Base-by-base conservation (phyloP, 2,329 filamentous ascomycete species). In the Colletotrichum noveboracense region DNA sequence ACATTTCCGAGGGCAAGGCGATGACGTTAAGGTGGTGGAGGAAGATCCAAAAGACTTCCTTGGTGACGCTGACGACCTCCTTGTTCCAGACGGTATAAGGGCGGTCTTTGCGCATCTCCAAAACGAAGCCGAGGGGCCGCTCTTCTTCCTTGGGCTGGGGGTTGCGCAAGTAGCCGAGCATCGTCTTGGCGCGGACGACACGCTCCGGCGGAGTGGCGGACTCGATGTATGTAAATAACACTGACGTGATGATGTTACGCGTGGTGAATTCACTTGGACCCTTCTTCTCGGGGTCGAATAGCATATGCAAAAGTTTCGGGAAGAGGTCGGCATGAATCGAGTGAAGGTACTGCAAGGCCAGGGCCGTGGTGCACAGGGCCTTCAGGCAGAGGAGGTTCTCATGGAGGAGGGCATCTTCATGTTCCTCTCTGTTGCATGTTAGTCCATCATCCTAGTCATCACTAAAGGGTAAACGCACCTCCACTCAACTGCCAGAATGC, bases 1-100 rank as follows among this genome's bases (percentile, higher is more conserved):
- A 83, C 79, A 85, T 84, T 60, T 88, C 86, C 38, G 85, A 81
- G 3, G 93, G 91, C 38, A 94, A 84, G 26, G 95, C 90, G 48
- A 98, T 91, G 61, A 98, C 93, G 80, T 98, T 98, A 74, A 98
- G 89, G 79, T 98, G 94, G 85, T 98, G 96, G 70, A 98, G 89
- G 86, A 98, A 99, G 82, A 98, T 98, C 96, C 96, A 99, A 83
- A 99, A 99, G 32, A 98, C 96, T 84, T 99, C 96, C 84, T 98
- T 98, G 56, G 96, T 98, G 64, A 98, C 96, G 80, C 94, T 96
- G 75, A 93, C 93, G 21, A 96, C 92, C 85, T 99, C 97, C 84
- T 96, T 97, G 85, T 94, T 95, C 96, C 96, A 99, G 4, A 98
- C 91, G 38, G 95, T 94, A 84, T 98, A 99, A 1, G 96, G 96